Percentiles rank a stretch among this genome's conserved stretches.
phyloP scores from a whole-genome alignment of 1,284 basidiomycete species.

The Ustilago esculenta region DNA sequence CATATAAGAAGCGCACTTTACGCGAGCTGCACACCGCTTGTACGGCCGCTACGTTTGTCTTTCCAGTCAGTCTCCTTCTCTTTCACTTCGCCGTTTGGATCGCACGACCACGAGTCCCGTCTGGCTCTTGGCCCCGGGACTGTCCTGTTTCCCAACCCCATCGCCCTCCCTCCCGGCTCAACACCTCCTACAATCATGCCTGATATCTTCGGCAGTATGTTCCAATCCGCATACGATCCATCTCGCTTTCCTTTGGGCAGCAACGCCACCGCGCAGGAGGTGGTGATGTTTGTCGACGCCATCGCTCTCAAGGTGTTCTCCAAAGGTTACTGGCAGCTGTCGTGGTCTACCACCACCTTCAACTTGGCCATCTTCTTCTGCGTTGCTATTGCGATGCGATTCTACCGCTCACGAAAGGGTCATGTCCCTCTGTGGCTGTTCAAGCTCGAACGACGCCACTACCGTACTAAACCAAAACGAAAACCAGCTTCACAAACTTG shows the following conservation, averaged over 20 bases:
- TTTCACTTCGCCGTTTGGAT: no score
- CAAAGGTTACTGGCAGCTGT: conserved; percentile 17
- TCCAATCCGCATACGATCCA: not conserved
- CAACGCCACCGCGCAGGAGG: conserved; percentile 14
- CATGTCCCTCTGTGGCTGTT: conserved; percentile 25
- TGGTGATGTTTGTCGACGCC: conserved; percentile 17
- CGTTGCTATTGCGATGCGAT: conserved; percentile 15
- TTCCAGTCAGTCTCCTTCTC: no score
- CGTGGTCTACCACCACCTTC: conserved; percentile 10
- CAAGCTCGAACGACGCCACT: conserved; percentile 14
- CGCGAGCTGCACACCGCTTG: no score
- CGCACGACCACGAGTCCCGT: no score
- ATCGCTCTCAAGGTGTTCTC: conserved; percentile 23
- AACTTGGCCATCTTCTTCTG: conserved; percentile 16
- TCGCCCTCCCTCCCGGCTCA: no score
- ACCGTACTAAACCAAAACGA: conserved; percentile 6
- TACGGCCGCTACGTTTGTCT: no score
- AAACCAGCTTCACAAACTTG: no score
- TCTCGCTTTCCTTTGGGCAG: conserved; percentile 8
- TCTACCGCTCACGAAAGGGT: conserved; percentile 14
- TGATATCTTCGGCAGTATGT: not conserved
- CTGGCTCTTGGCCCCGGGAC: no score
- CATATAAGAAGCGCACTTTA: no score
- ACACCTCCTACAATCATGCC: not conserved
- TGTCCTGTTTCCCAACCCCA: not conserved